These are phyloP conservation scores for Acorus calamus DNA, from an alignment of 106 monocot species.

Conservation along the genomic window DNA sequence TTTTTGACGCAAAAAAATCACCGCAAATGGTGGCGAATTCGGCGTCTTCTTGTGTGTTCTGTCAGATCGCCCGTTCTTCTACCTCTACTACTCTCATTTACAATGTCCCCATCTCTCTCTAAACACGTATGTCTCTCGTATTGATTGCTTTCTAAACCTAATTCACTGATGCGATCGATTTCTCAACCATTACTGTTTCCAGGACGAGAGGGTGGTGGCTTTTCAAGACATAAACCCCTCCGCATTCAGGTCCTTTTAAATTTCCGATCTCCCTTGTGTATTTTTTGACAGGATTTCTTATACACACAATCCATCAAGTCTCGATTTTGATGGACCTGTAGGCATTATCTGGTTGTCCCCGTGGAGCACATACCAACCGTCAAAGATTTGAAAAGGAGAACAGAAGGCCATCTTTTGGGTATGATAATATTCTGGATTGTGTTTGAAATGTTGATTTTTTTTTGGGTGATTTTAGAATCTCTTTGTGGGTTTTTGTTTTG, in stretches of 20 bases:
- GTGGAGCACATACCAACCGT: constrained; percentile 67
- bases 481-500: background rate
- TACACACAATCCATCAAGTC: constrained; percentile 1
- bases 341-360: constrained; percentile 89
- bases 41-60: constrained; percentile 36
- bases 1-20: too few relatives aligned
- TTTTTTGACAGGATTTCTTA: background rate
- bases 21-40: background rate
- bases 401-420: constrained; percentile 79
- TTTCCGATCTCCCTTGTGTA: background rate
- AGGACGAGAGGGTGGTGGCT: constrained; percentile 70
- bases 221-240: constrained; percentile 76
- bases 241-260: constrained; percentile 44
- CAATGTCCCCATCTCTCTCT: constrained; percentile 22
- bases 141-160: background rate
- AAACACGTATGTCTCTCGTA: background rate
- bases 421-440: constrained; percentile 9
- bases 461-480: too few relatives aligned
- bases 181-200: background rate
- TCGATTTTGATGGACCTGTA: constrained; percentile 11
- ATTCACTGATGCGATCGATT: background rate
- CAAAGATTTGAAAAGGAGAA: constrained; percentile 38
- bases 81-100: constrained; percentile 43
- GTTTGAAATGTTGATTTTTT: background rate
- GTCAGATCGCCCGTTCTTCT: constrained; percentile 42